phyloP scores from a whole-genome alignment of 2,329 filamentous ascomycete genomes.

The Aspergillus sp. region DNA sequence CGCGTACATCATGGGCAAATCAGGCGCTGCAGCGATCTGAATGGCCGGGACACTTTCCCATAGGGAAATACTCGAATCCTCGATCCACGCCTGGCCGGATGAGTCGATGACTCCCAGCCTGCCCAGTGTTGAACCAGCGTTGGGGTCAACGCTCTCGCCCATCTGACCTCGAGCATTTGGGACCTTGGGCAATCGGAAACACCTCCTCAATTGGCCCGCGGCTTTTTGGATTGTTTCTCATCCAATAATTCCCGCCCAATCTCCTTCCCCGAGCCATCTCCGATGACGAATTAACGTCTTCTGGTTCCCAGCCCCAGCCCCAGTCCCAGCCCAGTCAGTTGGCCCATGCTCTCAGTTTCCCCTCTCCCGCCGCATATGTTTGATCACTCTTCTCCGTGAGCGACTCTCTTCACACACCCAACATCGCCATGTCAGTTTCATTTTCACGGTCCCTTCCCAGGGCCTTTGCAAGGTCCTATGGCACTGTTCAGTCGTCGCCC shows the following conservation, averaged over 20 bases:
- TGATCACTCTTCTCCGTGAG: not conserved
- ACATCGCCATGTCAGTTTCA: conserved; percentile 27
- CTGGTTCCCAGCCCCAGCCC: not conserved
- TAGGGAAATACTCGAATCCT: not conserved
- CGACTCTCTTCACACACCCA: not conserved
- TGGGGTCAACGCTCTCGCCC: conserved; percentile 12
- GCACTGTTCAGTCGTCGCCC: conserved; percentile 39
- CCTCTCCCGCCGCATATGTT: conserved; percentile 4
- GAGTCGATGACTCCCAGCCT: not conserved
- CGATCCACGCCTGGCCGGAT: not conserved
- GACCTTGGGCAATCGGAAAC: not conserved
- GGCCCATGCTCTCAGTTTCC: conserved; percentile 3
- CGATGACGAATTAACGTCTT: conserved; percentile 1
- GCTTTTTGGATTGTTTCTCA: not conserved
- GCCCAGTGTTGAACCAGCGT: conserved; percentile 7
- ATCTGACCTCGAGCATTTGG: no score
- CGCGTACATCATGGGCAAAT: not conserved
- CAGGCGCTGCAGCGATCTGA: not conserved
- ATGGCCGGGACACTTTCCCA: conserved; percentile 1
- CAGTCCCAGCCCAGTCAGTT: not conserved
- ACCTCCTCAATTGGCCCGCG: not conserved
- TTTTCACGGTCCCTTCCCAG: conserved; percentile 30
- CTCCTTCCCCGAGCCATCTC: not conserved
- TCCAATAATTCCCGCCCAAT: not conserved
- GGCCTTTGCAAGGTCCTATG: conserved; percentile 34